These are phyloP conservation scores for Fusarium stilboides DNA, from an alignment of 2,329 filamentous ascomycete species.

Conservation along the genomic window DNA sequence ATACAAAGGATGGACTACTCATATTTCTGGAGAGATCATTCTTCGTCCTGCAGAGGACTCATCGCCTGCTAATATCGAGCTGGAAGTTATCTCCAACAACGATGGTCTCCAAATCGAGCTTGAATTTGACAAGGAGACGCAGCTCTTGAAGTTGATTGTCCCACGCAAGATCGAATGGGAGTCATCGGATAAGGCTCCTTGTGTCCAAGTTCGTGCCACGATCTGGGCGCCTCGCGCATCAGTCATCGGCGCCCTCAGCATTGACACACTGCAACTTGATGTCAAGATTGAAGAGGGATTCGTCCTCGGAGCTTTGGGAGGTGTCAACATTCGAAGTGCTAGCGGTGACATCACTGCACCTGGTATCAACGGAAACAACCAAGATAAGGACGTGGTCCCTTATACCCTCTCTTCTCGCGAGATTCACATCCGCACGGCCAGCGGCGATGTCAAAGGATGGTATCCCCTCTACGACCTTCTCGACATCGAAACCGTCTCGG, in stretches of 20 bases:
- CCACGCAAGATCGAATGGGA: conserved; percentile 55
- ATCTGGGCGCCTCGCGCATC: conserved; percentile 62
- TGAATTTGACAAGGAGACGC: conserved; percentile 53
- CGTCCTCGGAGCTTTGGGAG: conserved; percentile 52
- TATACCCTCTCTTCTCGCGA: conserved; percentile 62
- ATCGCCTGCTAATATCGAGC: conserved; percentile 57
- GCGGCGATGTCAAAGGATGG: conserved; percentile 62
- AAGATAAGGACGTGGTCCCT: conserved; percentile 47
- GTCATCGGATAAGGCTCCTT: conserved; percentile 54
- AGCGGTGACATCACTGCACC: conserved; percentile 59
- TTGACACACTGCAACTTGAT: conserved; percentile 59
- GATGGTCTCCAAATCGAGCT: conserved; percentile 56
- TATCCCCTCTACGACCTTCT: conserved; percentile 68
- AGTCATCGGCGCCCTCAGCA: conserved; percentile 55
- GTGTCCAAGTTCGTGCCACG: conserved; percentile 64
- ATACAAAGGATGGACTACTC: conserved; percentile 51
- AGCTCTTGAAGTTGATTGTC: conserved; percentile 59
- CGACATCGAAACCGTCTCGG: conserved; percentile 61
- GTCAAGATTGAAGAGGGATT: conserved; percentile 60
- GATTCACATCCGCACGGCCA: conserved; percentile 60
- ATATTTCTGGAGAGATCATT: conserved; percentile 62
- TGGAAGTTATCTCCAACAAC: conserved; percentile 65
- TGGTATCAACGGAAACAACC: conserved; percentile 46
- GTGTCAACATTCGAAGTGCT: conserved; percentile 54
- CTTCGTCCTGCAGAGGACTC: conserved; percentile 57